Base-by-base conservation (phyloP, 2,329 filamentous ascomycete species). In the Dactylellina drechsleri region DNA sequence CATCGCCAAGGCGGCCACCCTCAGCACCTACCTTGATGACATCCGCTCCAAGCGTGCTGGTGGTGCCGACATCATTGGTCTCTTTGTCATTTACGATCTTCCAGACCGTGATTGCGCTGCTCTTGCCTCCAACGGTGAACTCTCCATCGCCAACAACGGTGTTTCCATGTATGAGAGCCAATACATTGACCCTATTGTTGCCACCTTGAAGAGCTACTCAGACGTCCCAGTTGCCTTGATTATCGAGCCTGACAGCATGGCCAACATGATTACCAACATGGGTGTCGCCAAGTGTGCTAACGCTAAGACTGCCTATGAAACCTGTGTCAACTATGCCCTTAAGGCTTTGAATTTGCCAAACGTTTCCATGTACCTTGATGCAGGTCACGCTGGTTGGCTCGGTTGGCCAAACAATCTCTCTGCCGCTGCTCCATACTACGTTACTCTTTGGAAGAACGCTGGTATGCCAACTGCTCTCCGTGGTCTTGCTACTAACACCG, bases 71-170 rank as follows among this genome's bases (percentile, higher is more conserved):
- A 50, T 57, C 26, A 77, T 79, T 53, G 82, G 82, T 58, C 81
- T 80, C 77, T 83, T 87, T 52, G 86, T 87, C 61, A 84, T 88
- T 66, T 88, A 88, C 79, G 84, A 88, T 80, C 83, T 88, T 1
- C 86, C 86, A 12, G 85, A 87, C 78, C 85, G 86, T 79, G 86
- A 88, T 81, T 88, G 86, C 78, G 83, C 86, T 28, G 86, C 86
- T 2, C 83, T 84, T 7, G 86, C 86, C 12, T 87, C 85, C 77
- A 87, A 87, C 78, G 86, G 86, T 79, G 86, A 88, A 80, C 85
- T 83, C 72, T 80, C 83, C 4, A 83, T 87, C 40, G 84, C 83
- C 50, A 81, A 86, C 66, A 83, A 83, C n/a, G 85, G 86, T 64
- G 81, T 84, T 41, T 82, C 81, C 78, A 85, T 84, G 77, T 87